Percentiles rank a stretch among this genome's conserved stretches.
Evolutionary conservation across 1,284 basidiomycete genomes (phyloP).

Genomic region (Malassezia brasiliensis): DNA sequence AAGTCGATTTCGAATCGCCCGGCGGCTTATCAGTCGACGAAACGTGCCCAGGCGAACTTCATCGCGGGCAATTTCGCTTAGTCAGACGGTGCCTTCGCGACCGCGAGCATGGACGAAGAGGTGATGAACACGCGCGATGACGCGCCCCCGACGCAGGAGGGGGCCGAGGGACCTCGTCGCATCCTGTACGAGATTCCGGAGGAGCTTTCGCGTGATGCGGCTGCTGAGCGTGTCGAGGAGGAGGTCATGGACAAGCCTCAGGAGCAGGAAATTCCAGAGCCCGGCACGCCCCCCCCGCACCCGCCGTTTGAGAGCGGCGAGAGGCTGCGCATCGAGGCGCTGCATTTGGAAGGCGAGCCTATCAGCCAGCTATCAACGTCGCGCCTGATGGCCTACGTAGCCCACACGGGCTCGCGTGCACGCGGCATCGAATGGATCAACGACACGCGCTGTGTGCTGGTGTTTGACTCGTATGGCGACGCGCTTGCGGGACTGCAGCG

Average conservation of each 20-base stretch:
- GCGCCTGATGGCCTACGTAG: conserved; percentile 41
- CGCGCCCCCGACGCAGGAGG: not conserved
- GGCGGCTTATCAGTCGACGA: not conserved
- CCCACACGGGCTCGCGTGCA: conserved; percentile 37
- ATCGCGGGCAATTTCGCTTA: not conserved
- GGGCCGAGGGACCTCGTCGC: not conserved
- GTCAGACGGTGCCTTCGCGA: not conserved
- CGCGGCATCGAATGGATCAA: conserved; percentile 46
- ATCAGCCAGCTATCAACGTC: conserved; percentile 46
- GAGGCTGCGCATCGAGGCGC: conserved; percentile 30
- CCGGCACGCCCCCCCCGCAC: conserved; percentile 10
- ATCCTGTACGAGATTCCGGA: conserved; percentile 13
- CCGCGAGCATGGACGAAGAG: not conserved
- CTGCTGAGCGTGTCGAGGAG: conserved; percentile 1
- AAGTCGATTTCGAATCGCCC: no score
- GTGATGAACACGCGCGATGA: not conserved
- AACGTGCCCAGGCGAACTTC: not conserved
- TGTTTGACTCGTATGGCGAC: conserved; percentile 23
- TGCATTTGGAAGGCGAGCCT: conserved; percentile 39
- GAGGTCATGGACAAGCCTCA: not conserved
- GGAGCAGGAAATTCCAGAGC: conserved; percentile 3
- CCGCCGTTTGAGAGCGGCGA: conserved; percentile 27
- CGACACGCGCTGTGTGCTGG: conserved; percentile 37
- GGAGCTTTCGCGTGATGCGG: not conserved
- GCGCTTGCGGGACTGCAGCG: conserved; percentile 6